Base-by-base conservation (phyloP, 2,329 filamentous ascomycete genomes). In the Didymellaceae sp. region DNA sequence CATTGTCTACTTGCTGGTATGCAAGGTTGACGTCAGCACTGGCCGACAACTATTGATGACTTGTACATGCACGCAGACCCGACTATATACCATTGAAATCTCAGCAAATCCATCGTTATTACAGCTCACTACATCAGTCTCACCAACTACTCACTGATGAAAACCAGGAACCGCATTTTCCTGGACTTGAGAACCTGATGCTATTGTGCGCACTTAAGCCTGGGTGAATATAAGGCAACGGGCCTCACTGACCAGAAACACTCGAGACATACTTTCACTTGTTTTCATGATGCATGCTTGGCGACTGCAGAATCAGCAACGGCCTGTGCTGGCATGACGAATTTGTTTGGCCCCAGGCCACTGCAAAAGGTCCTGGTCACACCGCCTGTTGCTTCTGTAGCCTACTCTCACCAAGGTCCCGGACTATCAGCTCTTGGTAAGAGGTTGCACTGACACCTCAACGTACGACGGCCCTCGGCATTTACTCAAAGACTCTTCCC, bases 61-160 rank as follows among this genome's bases (percentile, higher is more conserved):
- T 34, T 45, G 37, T 38, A 42, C 25, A 32, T 41, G 48, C 48
- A 22, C 11, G 10, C 30, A 35, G 17, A 11, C 16, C 8, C 37
- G 22, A 46, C 38, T 46, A 46, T 42, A 52, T 46, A 46, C 48
- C 48, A 52, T 21, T 52, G 25, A 37, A 52, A 10, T 20, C 26
- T 32, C 28, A 48, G 31, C 45, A 42, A 42, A 18, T 31, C 16
- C 10, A 18, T n/a, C 24, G n/a, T n/a, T 47, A 9, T 35, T n/a
- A n/a, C n/a, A n/a, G n/a, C n/a, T 24, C 8, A 32, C 30, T 14
- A 37, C 10, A 14, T 17, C 4, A 2, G 8, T 41, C 21, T 4
- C 14, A 22, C 8, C n/a, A 42, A n/a, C 17, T 18, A 24, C 35
- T 6, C 33, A 20, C 21, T 11, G 7, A 20, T 16, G 16, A 10